A percentile compares a stretch with the other conserved stretches of the same genome.
These are phyloP conservation scores for Cynanchum wilfordii DNA, from an alignment of 257 asterid species.

Conservation along the genomic window DNA sequence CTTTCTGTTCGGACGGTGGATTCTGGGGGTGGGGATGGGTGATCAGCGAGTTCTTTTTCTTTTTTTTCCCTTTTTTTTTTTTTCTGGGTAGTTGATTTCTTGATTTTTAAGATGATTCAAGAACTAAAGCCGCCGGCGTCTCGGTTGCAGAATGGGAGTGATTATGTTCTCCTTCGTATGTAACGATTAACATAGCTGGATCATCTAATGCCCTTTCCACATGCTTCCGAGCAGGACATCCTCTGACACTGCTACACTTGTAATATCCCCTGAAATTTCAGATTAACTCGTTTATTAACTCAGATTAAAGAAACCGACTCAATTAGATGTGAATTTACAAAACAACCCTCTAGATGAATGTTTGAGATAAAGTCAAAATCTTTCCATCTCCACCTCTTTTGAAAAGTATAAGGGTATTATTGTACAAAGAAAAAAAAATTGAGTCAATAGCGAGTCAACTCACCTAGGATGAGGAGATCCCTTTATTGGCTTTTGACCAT, in stretches of 20 bases:
- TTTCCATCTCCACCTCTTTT: neutral
- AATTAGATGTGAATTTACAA: neutral
- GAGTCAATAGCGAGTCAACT: constrained; percentile 12
- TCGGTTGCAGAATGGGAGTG: constrained; percentile 35
- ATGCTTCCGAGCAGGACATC: constrained; percentile 90
- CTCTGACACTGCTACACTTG: constrained; percentile 83
- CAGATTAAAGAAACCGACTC: neutral
- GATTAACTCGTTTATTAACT: neutral
- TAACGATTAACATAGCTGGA: constrained; percentile 69
- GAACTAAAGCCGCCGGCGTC: constrained; percentile 26
- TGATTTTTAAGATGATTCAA: constrained; percentile 30
- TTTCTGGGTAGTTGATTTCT: neutral
- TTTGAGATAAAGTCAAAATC: neutral
- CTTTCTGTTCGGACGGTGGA: neutral
- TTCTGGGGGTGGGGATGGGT: no score
- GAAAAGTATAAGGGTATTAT: neutral
- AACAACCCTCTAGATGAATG: neutral
- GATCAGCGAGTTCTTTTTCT: no score
- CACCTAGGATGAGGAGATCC: constrained; percentile 97
- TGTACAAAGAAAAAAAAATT: neutral
- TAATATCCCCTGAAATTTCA: constrained; percentile 68
- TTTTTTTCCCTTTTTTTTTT: no score
- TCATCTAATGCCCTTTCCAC: constrained; percentile 88
- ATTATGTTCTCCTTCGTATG: constrained; percentile 90
- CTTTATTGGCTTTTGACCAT: constrained; percentile 88